Evolutionary conservation across 805 yeast species (phyloP), one percentile per base, ranked within the genome.

Genomic region (Saccharomycopsis sp.): DNA sequence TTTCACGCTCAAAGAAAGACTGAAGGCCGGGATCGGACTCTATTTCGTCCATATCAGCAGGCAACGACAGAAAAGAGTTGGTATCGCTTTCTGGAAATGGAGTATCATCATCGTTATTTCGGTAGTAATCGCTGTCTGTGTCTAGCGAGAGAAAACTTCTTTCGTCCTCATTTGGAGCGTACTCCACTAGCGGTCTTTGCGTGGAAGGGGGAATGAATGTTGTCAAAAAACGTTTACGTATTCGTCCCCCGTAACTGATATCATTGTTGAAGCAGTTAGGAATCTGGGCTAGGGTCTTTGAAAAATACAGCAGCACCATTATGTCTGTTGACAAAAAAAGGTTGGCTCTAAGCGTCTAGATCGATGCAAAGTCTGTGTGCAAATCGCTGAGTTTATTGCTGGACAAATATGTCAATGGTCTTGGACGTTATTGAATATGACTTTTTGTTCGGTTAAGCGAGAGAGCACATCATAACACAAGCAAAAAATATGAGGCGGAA

Each of bases 131-230:
- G 34, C 65, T 70, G 7, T 65, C 64, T 1, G 74, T 73, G 1
- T 69, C 76, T 34, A 75, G 57, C 0, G 78, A 73, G 9, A 71
- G 63, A 58, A 73, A 75, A 57, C 77, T 73, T 62, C 77, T 63
- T 21, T 68, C 70, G 18, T 63, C 67, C 61, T 76, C 66, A 60
- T 73, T 57, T 56, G 67, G 58, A 57, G 69, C 63, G 63, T 68
- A 65, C 7, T 61, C 62, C 18, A 75, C 73, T 54, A 75, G 61
- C 2, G 77, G 77, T n/a, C 74, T 72, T 62, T 70, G 70, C 34
- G 74, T 75, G 52, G 75, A 70, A 1, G 77, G 76, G 3, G 75
- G 74, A 3, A 73, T 66, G 59, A 75, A 74, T 1, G 63, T 61
- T 15, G 60, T 56, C 16, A 61, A 41, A 40, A 53, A 61, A 18